phyloP scores from a whole-genome alignment of 2,329 filamentous ascomycete genomes.

The Pseudogymnoascus sp. region DNA sequence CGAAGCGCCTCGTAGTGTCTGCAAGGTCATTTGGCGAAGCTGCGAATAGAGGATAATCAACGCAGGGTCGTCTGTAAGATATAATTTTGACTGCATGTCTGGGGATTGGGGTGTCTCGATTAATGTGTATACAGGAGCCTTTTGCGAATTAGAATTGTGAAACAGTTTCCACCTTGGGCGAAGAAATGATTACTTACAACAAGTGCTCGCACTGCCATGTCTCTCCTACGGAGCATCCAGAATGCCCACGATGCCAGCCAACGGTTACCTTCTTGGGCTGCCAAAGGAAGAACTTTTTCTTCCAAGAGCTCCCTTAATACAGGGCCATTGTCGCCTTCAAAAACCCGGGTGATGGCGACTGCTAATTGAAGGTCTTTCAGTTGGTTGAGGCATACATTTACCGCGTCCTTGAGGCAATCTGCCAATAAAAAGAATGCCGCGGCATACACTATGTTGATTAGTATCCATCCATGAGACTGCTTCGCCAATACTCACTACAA shows the following conservation, averaged over 20 bases:
- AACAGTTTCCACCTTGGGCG: neutral
- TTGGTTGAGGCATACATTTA: slow-evolving; percentile 78
- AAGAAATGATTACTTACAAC: slow-evolving; percentile 47
- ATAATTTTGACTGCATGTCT: slow-evolving; percentile 66
- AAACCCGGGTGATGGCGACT: slow-evolving; percentile 77
- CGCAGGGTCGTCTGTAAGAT: slow-evolving; percentile 83
- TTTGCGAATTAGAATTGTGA: slow-evolving; percentile 16
- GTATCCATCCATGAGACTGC: neutral
- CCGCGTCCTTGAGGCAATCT: slow-evolving; percentile 74
- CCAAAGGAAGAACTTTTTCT: slow-evolving; percentile 69
- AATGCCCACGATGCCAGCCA: slow-evolving; percentile 97
- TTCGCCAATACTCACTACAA: slow-evolving; percentile 51
- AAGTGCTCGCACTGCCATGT: slow-evolving; percentile 75
- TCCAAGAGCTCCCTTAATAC: slow-evolving; percentile 66
- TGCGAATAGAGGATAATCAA: slow-evolving; percentile 81
- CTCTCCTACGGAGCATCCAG: slow-evolving; percentile 74
- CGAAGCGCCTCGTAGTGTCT: slow-evolving; percentile 76
- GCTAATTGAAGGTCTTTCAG: slow-evolving; percentile 84
- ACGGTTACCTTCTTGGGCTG: slow-evolving; percentile 72
- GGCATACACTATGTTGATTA: slow-evolving; percentile 61
- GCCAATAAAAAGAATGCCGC: slow-evolving; percentile 92
- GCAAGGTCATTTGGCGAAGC: slow-evolving; percentile 69
- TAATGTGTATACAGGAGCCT: slow-evolving; percentile 72
- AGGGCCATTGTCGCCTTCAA: slow-evolving; percentile 74
- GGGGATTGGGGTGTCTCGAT: slow-evolving; percentile 60